Conservation (phyloP, 1,284 basidiomycete genomes). For the Ceratobasidium sp. region DNA sequence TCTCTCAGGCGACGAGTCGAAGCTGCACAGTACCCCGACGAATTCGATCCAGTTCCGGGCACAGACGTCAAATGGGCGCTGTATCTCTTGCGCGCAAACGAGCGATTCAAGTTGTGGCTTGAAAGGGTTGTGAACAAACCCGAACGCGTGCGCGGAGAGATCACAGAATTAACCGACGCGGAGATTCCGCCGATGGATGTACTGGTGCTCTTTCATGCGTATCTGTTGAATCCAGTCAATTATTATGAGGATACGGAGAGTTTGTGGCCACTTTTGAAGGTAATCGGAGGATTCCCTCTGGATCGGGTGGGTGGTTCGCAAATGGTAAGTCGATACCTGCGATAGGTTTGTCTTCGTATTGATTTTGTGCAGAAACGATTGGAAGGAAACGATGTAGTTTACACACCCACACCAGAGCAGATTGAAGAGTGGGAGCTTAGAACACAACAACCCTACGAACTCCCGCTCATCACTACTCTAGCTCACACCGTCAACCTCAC, state of each 20-base stretch:
- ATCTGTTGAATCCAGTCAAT: constrained; percentile 29
- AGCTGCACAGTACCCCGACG: constrained; percentile 28
- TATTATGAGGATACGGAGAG: constrained; percentile 34
- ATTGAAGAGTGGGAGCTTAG: constrained; percentile 31
- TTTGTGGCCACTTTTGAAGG: not conserved
- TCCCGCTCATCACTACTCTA: constrained; percentile 15
- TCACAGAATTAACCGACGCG: constrained; percentile 20
- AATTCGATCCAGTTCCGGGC: constrained; percentile 25
- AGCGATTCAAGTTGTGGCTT: constrained; percentile 26
- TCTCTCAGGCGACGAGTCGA: constrained; percentile 36
- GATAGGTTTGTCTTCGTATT: not conserved
- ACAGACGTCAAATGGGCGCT: constrained; percentile 36
- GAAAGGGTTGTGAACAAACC: constrained; percentile 22
- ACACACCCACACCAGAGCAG: constrained; percentile 6
- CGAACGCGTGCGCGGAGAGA: constrained; percentile 22
- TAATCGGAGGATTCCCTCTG: constrained; percentile 32
- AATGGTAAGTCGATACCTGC: not conserved
- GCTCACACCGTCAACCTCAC: constrained; percentile 16
- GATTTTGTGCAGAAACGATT: constrained; percentile 13
- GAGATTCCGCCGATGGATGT: constrained; percentile 25
- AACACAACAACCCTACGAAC: constrained; percentile 23
- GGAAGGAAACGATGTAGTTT: constrained; percentile 14
- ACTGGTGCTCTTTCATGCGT: constrained; percentile 21
- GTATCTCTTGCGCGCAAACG: constrained; percentile 9
- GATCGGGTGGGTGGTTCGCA: constrained; percentile 20